Conservation (phyloP, 306 rosid species). For the Corylus avellana region DNA sequence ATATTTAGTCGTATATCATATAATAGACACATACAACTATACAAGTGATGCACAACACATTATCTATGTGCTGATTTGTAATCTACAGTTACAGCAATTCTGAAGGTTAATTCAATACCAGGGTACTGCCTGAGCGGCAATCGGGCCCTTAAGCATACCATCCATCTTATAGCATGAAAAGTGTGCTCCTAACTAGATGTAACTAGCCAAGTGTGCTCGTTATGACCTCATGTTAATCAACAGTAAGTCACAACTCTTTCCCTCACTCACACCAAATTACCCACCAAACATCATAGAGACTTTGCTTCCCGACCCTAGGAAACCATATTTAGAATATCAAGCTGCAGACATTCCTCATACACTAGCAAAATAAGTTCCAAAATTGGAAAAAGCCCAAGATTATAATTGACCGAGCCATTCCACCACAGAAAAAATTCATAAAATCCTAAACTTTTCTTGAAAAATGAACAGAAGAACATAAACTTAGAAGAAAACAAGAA, state of each 20-base stretch:
- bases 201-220: background rate
- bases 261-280: background rate
- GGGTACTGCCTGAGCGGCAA: background rate
- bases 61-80: background rate
- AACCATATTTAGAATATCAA: background rate
- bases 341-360: background rate
- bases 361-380: background rate
- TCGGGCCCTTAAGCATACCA: background rate
- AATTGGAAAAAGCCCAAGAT: background rate
- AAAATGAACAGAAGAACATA: background rate
- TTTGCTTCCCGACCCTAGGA: background rate
- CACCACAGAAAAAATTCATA: background rate
- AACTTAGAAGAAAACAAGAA: background rate
- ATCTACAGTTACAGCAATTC: background rate
- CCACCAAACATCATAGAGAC: background rate
- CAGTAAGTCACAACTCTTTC: background rate
- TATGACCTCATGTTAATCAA: slow-evolving; percentile 8
- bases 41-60: background rate
- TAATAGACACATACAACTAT: background rate
- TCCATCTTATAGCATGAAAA: background rate
- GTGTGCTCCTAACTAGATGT: background rate
- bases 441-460: background rate
- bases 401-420: background rate
- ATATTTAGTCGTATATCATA: background rate
- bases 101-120: background rate